Percentiles rank a stretch among this genome's conserved stretches.
These are phyloP conservation scores for Saturnispora mendoncae DNA, from an alignment of 805 yeast genomes.

Conservation along the genomic window DNA sequence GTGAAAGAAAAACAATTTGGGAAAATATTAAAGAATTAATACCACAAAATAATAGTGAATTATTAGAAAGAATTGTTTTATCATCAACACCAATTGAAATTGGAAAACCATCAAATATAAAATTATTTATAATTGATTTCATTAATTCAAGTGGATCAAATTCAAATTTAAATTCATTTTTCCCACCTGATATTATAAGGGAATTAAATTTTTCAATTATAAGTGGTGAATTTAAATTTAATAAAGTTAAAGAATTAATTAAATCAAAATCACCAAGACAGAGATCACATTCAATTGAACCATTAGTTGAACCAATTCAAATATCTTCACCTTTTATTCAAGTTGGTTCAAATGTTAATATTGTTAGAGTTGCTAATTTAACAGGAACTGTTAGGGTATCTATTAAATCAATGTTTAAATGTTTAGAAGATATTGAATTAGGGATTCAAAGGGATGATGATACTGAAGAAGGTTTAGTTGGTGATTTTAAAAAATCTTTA, in stretches of 20 bases:
- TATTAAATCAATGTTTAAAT: neutral
- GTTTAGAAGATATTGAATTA: neutral
- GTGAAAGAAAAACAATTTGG: neutral
- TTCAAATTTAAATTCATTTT: neutral
- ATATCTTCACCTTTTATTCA: slow-evolving; percentile 5
- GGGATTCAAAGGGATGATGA: neutral
- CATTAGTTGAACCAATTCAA: neutral
- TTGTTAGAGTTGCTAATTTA: slow-evolving; percentile 6
- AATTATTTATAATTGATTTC: neutral
- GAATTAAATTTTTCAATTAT: slow-evolving; percentile 3
- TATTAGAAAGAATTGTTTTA: neutral
- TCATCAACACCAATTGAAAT: neutral
- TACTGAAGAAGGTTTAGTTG: neutral
- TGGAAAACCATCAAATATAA: neutral
- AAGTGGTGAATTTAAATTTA: neutral
- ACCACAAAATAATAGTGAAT: too few species aligned
- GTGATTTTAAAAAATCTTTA: neutral
- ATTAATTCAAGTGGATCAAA: neutral
- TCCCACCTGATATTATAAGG: slow-evolving; percentile 4
- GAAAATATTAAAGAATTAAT: neutral
- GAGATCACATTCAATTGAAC: slow-evolving; percentile 3
- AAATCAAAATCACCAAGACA: slow-evolving; percentile 9
- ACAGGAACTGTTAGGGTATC: slow-evolving; percentile 7
- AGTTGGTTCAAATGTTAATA: neutral
- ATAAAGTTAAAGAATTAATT: slow-evolving; percentile 2